Evolutionary conservation across 192 early-diverging fungal genomes (phyloP).

Genomic region (Globomyces pollinis-pini): DNA sequence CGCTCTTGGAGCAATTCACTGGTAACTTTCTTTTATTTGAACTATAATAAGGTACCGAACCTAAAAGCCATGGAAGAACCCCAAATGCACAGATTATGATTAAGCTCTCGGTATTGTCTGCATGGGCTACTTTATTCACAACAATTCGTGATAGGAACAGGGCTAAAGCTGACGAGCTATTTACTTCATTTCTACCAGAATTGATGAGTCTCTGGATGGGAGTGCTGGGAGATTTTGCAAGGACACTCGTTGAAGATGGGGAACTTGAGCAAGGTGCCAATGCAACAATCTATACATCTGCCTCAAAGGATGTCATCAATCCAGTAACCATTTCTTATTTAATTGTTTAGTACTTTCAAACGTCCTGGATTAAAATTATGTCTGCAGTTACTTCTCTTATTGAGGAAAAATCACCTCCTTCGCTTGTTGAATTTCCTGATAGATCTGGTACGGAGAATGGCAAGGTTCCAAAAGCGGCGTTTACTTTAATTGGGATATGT

Average conservation of each 20-base stretch:
- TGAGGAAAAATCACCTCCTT: no score
- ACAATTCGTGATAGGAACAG: slow-evolving; percentile 18
- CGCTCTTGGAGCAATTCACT: slow-evolving; percentile 63
- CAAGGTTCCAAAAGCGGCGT: slow-evolving; percentile 36
- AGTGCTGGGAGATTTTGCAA: slow-evolving; percentile 58
- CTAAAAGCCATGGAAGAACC: slow-evolving; percentile 38
- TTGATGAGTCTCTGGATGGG: slow-evolving; percentile 24
- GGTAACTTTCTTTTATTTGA: slow-evolving; percentile 25
- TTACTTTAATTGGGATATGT: slow-evolving; percentile 65
- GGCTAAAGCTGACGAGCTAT: not conserved
- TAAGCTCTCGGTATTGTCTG: slow-evolving; percentile 62
- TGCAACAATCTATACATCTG: slow-evolving; percentile 9
- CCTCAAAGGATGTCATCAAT: slow-evolving; percentile 26
- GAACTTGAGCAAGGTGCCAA: not conserved
- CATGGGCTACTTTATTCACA: slow-evolving; percentile 73
- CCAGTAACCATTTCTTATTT: slow-evolving; percentile 24
- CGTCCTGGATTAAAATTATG: slow-evolving; percentile 16
- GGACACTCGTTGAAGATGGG: slow-evolving; percentile 39
- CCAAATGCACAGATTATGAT: slow-evolving; percentile 77
- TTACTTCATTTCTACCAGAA: not conserved
- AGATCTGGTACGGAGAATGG: not conserved
- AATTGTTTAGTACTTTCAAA: not conserved
- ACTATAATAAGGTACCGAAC: slow-evolving; percentile 19
- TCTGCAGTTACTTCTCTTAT: slow-evolving; percentile 6
- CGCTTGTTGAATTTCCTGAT: not conserved